Evolutionary conservation across 306 rosid genomes (phyloP), one percentile per base, ranked within the genome.

Genomic region (Ormosia semicastrata): DNA sequence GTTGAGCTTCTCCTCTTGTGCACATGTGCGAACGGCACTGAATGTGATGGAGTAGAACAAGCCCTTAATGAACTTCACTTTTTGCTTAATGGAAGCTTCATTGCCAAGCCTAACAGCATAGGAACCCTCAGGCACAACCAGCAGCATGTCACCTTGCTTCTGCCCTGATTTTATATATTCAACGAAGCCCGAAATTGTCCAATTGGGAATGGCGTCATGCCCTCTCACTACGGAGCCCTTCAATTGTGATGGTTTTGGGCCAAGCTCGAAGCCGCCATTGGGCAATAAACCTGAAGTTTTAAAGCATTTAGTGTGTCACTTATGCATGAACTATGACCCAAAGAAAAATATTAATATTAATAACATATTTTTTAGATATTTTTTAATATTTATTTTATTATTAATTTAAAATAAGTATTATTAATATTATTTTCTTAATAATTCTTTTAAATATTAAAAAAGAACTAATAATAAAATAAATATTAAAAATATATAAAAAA

Each of bases 91-190:
- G 1, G 87, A 86, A 30, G 98, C 98, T 8, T 94, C 94, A 6
- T 94, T 92, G 7, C 98, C 97, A 0, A 94, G 95, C 85, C 97
- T 84, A 2, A 89, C 88, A 1, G 98, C 98, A 14, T 66, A 83
- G 5, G 76, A 76, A 5, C 97, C 98, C 62, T 86, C 90, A 0
- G 98, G 98, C 15, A 94, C 98, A 0, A 88, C 32, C 2, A 94
- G 75, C 0, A 94, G 0, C 98, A 92, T 94, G 90, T 94, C 97
- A 9, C 98, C 95, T 62, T 94, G 97, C 64, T 87, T 92, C 11
- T 90, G 93, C 1, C 98, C 98, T 15, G 95, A 79, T 87, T 77
- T 91, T 66, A 94, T 90, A 90, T 90, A 94, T 79, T 94, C 98
- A 0, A 92, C 95, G 0, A 41, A 71, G 2, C 95, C 97, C 5